These are phyloP conservation scores for Byssochlamys sp. DNA, from an alignment of 2,329 filamentous ascomycete genomes.

Conservation along the genomic window DNA sequence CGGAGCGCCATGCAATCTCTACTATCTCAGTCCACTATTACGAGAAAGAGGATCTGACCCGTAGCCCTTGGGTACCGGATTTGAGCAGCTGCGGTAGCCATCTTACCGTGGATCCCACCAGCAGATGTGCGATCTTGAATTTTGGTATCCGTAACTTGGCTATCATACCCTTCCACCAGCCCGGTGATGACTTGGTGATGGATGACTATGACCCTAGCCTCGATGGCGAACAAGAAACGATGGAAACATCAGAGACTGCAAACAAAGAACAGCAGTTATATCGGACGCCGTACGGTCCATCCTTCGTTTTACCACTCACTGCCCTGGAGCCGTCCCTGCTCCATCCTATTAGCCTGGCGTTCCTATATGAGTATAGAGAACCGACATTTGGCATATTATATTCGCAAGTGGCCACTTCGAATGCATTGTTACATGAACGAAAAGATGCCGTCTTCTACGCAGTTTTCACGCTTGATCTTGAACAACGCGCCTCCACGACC, in stretches of 20 bases:
- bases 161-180: constrained; percentile 82
- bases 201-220: constrained; percentile 80
- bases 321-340: constrained; percentile 78
- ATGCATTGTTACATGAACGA: constrained; percentile 61
- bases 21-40: constrained; percentile 97
- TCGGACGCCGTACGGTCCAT: constrained; percentile 69
- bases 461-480: constrained; percentile 88
- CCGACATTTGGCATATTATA: constrained; percentile 93
- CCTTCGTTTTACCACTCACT: constrained; percentile 85
- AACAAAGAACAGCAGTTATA: constrained; percentile 27
- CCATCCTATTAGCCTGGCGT: constrained; percentile 82
- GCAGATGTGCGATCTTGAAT: constrained; percentile 85
- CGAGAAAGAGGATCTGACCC: constrained; percentile 80
- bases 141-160: constrained; percentile 83
- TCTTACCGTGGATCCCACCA: constrained; percentile 79
- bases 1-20: constrained; percentile 64
- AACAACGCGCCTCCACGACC: constrained; percentile 85
- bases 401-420: constrained; percentile 62
- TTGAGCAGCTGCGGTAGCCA: constrained; percentile 69
- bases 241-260: constrained; percentile 16
- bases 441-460: constrained; percentile 83
- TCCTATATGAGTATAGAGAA: constrained; percentile 92
- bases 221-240: constrained; percentile 50
- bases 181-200: constrained; percentile 79
- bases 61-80: constrained; percentile 70